A percentile compares a stretch with the other conserved stretches of the same genome.
phyloP scores from a whole-genome alignment of 164 flowering plant genomes.

The Liquidambar formosana region DNA sequence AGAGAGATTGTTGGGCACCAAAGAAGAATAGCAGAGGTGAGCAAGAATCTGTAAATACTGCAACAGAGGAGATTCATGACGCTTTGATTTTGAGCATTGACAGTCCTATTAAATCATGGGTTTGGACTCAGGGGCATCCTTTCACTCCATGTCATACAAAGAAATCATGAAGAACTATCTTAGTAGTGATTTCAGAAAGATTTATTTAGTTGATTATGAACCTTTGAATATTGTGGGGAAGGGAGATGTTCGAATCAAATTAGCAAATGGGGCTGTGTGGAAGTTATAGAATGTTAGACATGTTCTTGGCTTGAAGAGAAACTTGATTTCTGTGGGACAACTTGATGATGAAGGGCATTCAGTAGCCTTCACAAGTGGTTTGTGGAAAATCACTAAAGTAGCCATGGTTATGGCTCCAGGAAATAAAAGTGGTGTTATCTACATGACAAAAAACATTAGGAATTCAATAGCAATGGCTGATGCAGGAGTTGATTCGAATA shows the following conservation, averaged over 20 bases:
- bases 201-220: slow-evolving; percentile 8
- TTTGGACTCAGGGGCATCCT: slow-evolving; percentile 15
- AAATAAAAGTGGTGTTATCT: not conserved
- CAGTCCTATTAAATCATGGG: not conserved
- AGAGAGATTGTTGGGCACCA: too few relatives aligned
- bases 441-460: too few relatives aligned
- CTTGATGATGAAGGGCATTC: not conserved
- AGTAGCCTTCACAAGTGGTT: not conserved
- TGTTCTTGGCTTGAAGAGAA: not conserved
- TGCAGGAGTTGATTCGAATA: too few relatives aligned
- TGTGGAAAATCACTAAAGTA: not conserved
- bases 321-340: slow-evolving; percentile 11
- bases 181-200: not conserved
- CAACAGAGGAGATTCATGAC: not conserved
- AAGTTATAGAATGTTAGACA: slow-evolving; percentile 5
- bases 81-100: not conserved
- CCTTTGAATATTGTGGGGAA: slow-evolving; percentile 6
- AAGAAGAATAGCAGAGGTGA: too few relatives aligned
- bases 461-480: too few relatives aligned
- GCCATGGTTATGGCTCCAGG: not conserved
- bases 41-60: too few relatives aligned
- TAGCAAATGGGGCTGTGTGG: not conserved
- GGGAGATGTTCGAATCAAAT: not conserved
- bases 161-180: slow-evolving; percentile 8
- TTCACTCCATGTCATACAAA: not conserved